Base-by-base conservation (phyloP, 192 early-diverging fungal genomes). In the Gamsiella multidivaricata region DNA sequence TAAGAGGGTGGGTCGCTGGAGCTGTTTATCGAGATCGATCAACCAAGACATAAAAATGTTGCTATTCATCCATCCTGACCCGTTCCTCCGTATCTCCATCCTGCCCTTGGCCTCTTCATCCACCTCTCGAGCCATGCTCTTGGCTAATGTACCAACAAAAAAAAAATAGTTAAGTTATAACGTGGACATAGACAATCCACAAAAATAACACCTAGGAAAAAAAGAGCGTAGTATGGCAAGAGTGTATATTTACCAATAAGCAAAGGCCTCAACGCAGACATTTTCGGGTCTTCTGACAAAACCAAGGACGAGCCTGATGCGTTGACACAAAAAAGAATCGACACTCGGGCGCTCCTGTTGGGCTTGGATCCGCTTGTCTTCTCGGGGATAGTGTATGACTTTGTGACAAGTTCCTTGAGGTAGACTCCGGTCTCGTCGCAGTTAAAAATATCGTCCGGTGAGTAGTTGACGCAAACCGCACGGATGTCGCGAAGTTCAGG, bases 161-260 rank as follows among this genome's bases (percentile, higher is more conserved):
- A 15, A 4, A 54, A 6, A 26, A 32, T 8, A 54, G 45, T 22
- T 33, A 52, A 49, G 34, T 37, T 63, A 32, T 25, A 22, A 50
- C 36, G 37, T 53, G 26, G 25, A 39, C 25, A 28, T n/a, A n/a
- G n/a, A n/a, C n/a, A n/a, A n/a, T n/a, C n/a, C n/a, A n/a, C n/a
- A n/a, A n/a, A 26, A 20, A 23, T 25, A 15, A 9, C 6, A 5
- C 5, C 12, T 39, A 12, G 37, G 7, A 12, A 39, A 5, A 9
- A 39, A 9, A 39, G 7, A 25, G n/a, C n/a, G 17, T n/a, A n/a
- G n/a, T n/a, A n/a, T n/a, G n/a, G n/a, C n/a, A n/a, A n/a, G n/a
- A n/a, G n/a, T n/a, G n/a, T n/a, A n/a, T n/a, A n/a, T n/a, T 54
- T 58, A 50, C 55, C 54, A 17, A 68, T 47, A 39, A 68, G 54